These are phyloP conservation scores for Fennellomyces sp. DNA, from an alignment of 371 early-diverging fungal species.

Conservation along the genomic window DNA sequence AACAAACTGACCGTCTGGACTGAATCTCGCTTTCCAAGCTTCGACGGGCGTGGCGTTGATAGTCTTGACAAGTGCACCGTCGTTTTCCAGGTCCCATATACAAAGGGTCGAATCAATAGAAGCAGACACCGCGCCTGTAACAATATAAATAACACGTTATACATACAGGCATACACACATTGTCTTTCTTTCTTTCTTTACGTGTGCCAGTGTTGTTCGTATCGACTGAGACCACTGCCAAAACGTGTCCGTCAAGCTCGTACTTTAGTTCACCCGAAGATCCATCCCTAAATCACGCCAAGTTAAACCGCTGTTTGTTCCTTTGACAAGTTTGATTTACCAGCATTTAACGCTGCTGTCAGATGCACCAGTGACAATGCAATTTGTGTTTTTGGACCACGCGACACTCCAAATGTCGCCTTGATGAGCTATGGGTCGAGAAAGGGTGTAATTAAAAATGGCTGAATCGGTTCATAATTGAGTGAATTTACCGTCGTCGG, in stretches of 20 bases:
- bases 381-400: conserved; percentile 70
- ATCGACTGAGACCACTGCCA: conserved; percentile 82
- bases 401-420: conserved; percentile 85
- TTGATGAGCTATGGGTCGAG: conserved; percentile 64
- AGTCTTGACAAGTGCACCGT: conserved; percentile 46
- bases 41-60: conserved; percentile 74
- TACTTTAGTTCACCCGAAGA: conserved; percentile 57
- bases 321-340: too few species aligned
- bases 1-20: conserved; percentile 72
- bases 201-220: conserved; percentile 64
- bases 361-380: conserved; percentile 76
- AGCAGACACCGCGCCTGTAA: conserved; percentile 73
- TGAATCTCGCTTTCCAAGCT: conserved; percentile 77
- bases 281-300: conserved; percentile 59
- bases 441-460: too few species aligned
- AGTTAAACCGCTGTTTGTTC: too few species aligned
- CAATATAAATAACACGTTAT: not conserved
- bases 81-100: conserved; percentile 74
- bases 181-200: conserved; percentile 25
- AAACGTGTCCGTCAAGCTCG: conserved; percentile 73
- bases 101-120: conserved; percentile 81
- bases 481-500: conserved; percentile 51
- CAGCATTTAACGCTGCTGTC: conserved; percentile 81
- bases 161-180: not conserved
- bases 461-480: too few species aligned